A percentile compares a stretch with the other conserved stretches of the same genome.
Evolutionary conservation across 176 grass and related monocot genomes (phyloP).

Genomic region (Eleusine coracana): DNA sequence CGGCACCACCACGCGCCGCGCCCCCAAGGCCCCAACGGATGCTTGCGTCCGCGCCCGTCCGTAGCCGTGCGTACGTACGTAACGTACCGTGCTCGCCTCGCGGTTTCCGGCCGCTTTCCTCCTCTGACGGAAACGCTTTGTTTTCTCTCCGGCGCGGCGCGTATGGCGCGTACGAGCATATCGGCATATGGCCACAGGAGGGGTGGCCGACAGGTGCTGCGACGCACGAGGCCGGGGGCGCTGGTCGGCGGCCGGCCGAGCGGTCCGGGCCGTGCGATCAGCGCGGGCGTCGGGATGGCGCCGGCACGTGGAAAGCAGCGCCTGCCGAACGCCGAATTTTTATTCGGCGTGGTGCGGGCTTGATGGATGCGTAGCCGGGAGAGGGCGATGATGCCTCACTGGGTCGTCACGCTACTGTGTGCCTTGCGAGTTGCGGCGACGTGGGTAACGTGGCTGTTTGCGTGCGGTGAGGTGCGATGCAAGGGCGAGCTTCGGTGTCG

Average conservation of each 20-base stretch:
- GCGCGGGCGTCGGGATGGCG: slow-evolving; percentile 24
- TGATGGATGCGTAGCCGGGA: neutral
- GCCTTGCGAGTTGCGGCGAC: neutral
- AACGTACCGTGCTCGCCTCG: slow-evolving; percentile 5
- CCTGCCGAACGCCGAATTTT: neutral
- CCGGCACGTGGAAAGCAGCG: slow-evolving; percentile 50
- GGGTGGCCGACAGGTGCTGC: slow-evolving; percentile 34
- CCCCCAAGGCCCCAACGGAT: neutral
- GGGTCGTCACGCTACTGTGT: neutral
- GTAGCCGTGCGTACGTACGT: slow-evolving; percentile 31
- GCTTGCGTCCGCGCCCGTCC: neutral
- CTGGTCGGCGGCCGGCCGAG: slow-evolving; percentile 55
- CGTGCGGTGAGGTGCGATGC: neutral
- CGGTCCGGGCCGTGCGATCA: slow-evolving; percentile 43
- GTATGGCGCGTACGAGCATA: neutral
- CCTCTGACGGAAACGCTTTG: neutral
- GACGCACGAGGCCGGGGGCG: slow-evolving; percentile 15
- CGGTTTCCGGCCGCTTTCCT: slow-evolving; percentile 14
- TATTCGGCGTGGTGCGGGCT: neutral
- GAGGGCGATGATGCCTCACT: neutral
- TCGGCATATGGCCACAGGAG: neutral
- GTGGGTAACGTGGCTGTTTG: neutral
- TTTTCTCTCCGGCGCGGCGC: neutral
- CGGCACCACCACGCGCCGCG: neutral
- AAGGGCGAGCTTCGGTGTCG: too few species aligned